Percentiles rank a stretch among this genome's conserved stretches.
phyloP scores from a whole-genome alignment of 2,329 filamentous ascomycete genomes.

The Albophoma yamanashiensis region DNA sequence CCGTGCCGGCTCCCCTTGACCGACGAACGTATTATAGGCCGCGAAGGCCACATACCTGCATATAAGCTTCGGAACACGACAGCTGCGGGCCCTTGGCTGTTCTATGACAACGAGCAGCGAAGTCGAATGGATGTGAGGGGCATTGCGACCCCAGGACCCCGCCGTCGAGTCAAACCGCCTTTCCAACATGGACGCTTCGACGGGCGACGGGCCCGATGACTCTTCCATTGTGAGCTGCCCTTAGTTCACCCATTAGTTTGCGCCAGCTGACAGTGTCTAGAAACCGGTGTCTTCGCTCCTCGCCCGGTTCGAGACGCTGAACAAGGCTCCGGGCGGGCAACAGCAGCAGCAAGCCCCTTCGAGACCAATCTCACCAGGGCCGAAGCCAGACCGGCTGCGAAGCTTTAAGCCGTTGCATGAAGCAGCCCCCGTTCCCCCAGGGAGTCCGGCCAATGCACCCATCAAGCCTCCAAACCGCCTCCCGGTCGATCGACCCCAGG shows the following conservation, averaged over 20 bases:
- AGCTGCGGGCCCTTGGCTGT: background rate
- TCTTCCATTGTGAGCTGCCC: constrained; percentile 56
- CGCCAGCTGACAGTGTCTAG: constrained; percentile 25
- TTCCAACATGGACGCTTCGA: constrained; percentile 18
- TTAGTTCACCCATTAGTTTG: background rate
- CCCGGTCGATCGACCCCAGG: constrained; percentile 7
- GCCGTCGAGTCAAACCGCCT: constrained; percentile 12
- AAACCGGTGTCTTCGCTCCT: constrained; percentile 74
- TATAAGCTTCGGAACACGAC: background rate
- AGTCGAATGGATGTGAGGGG: constrained; percentile 5
- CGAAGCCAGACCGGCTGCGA: constrained; percentile 32
- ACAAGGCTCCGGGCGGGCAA: constrained; percentile 10
- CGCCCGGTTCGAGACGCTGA: constrained; percentile 71
- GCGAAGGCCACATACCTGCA: background rate
- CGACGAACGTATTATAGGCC: background rate
- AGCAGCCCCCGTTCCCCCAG: constrained; percentile 6
- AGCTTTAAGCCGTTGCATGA: constrained; percentile 28
- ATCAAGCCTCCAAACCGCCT: constrained; percentile 15
- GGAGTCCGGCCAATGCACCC: constrained; percentile 8
- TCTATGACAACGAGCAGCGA: background rate
- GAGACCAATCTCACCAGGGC: constrained; percentile 25
- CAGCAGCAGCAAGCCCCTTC: constrained; percentile 12
- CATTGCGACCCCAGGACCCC: constrained; percentile 2
- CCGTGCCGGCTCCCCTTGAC: background rate
- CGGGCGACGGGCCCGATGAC: constrained; percentile 55